Base-by-base conservation (phyloP, 2,329 filamentous ascomycete genomes). In the Huntiella savannae region DNA sequence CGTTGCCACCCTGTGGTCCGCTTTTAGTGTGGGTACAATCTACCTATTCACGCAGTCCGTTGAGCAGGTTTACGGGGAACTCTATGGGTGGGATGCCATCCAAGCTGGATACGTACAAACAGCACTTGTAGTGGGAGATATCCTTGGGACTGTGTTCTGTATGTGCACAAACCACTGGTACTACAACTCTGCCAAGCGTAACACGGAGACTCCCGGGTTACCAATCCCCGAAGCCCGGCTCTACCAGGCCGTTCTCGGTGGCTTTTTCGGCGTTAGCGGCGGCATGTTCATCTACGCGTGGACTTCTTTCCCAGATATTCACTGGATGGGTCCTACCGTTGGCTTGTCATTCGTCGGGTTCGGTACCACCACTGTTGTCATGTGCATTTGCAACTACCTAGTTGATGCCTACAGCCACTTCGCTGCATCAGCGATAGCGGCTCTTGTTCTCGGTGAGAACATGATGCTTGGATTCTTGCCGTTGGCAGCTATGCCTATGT, bases 251-350 rank as follows among this genome's bases (percentile, higher is more conserved):
- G 44, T 49, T 12, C 43, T 49, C 36, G 48, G 48, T 17, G 48
- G 48, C 5, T 41, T 49, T 19, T 47, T 47, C 16, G 48, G 48
- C 6, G 44, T 49, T 6, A 49, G 44, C 0, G 67, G 62, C 1
- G 69, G 69, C 11, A 61, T 71, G 57, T 69, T 72, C 50, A 59
- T 62, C 32, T 71, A 70, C 50, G 69, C 59, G 0, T 71, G 68
- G 68, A 65, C 66, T 1, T 59, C 60, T 1, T 67, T 61, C 38
- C 52, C 64, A 0, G 47, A 33, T 2, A 36, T 69, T 0, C 64
- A 59, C 1, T 72, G 68, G 68, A 63, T 67, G 4, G 58, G 62
- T 4, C 67, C 68, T 0, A 60, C 63, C 0, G 56, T 69, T 12
- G 66, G 67, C 0, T 58, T 72, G 2, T 57, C 54, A 0, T 60